Base-by-base conservation (phyloP, 768 basidiomycete genomes). In the Phylloporus sp. region DNA sequence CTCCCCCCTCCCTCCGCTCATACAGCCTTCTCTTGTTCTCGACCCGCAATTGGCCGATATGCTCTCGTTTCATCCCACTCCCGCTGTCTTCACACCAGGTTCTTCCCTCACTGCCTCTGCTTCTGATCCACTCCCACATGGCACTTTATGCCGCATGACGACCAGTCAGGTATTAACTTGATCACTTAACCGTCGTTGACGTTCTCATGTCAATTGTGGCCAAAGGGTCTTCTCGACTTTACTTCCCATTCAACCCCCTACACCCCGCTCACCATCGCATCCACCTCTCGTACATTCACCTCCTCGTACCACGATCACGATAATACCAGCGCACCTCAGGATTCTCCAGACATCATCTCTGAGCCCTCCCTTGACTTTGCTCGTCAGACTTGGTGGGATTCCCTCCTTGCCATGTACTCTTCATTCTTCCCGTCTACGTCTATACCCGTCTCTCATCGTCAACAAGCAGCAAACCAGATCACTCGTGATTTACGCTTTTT, bases 371-470 rank as follows among this genome's bases (percentile, higher is more conserved):
- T 85, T 29, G 72, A 76, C 38, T 86, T 85, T 62, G 70, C 73
- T 15, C 82, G 84, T 40, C 80, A 84, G 68, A 81, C 79, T 20
- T 88, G 87, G 87, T 90, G 84, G 82, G 88, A 88, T 58, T 79
- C 76, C 5, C 71, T 89, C 15, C 64, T 86, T 28, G 67, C 69
- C 32, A 58, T 82, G 23, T 87, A 87, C 60, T 51, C 44, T 38
- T 52, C 45, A 15, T 71, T 71, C 15, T 57, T 65, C n/a, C 53
- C 53, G 22, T 65, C 61, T 46, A 62, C 59, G 36, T 65, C 66
- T 46, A 48, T 57, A 24, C 57, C 78, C 18, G 66, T 63, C 11
- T 61, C 71, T 17, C 67, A 78, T 58, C 77, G 81, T 21, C 74
- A 77, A 28, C 52, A 61, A 9, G 73, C 77, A 11, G 60, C 72